Base-by-base conservation (phyloP, 192 early-diverging fungal species). In the Podila verticillata region DNA sequence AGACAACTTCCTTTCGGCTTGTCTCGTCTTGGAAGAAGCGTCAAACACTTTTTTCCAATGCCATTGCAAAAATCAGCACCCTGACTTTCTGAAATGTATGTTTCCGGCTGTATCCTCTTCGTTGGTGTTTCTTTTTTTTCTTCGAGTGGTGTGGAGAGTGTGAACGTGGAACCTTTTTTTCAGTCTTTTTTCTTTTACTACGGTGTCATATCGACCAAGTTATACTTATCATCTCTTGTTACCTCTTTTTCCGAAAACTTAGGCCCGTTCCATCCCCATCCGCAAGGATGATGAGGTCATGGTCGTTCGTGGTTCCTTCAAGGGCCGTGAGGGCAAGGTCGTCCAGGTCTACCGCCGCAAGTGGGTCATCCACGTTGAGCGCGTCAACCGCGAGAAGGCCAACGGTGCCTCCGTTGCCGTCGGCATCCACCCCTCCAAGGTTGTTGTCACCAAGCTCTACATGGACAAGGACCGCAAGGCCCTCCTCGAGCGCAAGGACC, bases 331-430 rank as follows among this genome's bases (percentile, higher is more conserved):
- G 83, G 98, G 98, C 82, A 97, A 97, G 93, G 95, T 99, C 68
- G 84, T 89, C 72, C 89, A 92, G 69, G 96, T 98, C 80, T 99
- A 98, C 96, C 96, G 98, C 86, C 95, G 96, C 89, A 98, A 97
- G 93, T 99, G 92, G 92, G 93, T 97, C 67, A 99, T 99, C 87
- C 94, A 99, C 91, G 92, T 99, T 62, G 97, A 99, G 86, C 96
- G 97, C 78, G 86, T 99, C 73, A 92, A 86, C 83, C 94, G 91
- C 84, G 97, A 99, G 88, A 99, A 99, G 94, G 91, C 92, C 83
- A 99, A 99, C 90, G 96, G 96, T 83, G 91, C 91, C 70, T 90
- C 93, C 72, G 94, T 96, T 57, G 92, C 91, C 67, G 89, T 99
- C 85, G 94, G 94, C 74, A 91, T 99, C 86, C 95, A 97, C 91